Evolutionary conservation across 257 asterid genomes (phyloP).

Genomic region (Fraxinus pennsylvanica): DNA sequence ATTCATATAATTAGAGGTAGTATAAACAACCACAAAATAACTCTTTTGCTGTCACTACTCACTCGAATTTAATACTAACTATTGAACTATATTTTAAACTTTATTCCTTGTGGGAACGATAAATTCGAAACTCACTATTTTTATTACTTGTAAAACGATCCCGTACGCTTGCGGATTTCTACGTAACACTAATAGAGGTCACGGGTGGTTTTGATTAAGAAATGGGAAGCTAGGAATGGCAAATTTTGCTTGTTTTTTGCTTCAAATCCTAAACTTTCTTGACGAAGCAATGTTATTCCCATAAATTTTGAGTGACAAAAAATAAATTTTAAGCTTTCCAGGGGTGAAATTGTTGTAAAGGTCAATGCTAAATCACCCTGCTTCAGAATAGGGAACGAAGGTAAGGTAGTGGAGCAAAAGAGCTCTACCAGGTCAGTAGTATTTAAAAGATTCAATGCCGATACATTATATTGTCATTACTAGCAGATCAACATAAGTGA

Average conservation of each 20-base stretch:
- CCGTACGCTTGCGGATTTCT: too few species aligned
- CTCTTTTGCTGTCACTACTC: too few species aligned
- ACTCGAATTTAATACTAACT: too few species aligned
- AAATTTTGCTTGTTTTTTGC: neutral
- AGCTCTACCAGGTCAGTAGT: neutral
- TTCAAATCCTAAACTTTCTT: neutral
- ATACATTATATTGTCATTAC: neutral
- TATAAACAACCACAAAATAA: too few species aligned
- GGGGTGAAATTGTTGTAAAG: neutral
- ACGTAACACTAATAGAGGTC: neutral
- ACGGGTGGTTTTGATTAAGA: neutral
- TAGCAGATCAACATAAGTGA: neutral
- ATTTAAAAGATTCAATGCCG: neutral
- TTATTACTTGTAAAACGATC: too few species aligned
- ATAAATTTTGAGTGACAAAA: neutral
- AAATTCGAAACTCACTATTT: too few species aligned
- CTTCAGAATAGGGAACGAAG: neutral
- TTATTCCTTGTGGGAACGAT: too few species aligned
- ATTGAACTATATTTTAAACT: too few species aligned
- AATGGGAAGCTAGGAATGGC: neutral
- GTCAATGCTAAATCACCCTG: neutral
- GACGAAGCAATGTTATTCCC: neutral
- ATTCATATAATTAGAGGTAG: neutral
- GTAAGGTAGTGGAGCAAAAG: neutral
- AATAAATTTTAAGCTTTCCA: neutral